A percentile compares a stretch with the other conserved stretches of the same genome.
Evolutionary conservation across 176 grass and related monocot genomes (phyloP).

Genomic region (Echinochloa phyllopogon): DNA sequence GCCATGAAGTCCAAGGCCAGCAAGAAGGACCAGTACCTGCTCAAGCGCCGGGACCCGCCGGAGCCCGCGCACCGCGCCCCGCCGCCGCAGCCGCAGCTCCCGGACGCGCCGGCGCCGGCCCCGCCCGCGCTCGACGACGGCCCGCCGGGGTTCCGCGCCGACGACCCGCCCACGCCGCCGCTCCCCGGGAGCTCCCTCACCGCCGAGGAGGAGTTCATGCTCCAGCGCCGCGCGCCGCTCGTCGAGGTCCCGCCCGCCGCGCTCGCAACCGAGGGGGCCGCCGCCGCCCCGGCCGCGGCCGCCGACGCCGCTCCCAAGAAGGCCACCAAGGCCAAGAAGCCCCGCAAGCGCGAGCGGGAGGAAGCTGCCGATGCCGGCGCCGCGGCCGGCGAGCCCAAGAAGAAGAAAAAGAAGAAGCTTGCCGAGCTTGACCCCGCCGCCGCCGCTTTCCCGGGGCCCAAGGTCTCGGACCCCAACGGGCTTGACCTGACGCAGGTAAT

Average conservation of each 20-base stretch:
- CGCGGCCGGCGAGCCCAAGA: slow-evolving; percentile 41
- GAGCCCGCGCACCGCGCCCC: background rate
- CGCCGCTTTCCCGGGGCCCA: background rate
- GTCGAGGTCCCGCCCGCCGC: background rate
- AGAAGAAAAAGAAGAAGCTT: slow-evolving; percentile 68
- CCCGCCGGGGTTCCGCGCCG: slow-evolving; percentile 46
- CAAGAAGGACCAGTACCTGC: slow-evolving; percentile 90
- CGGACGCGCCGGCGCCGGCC: slow-evolving; percentile 30
- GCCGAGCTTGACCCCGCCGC: slow-evolving; percentile 1
- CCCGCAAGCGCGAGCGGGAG: slow-evolving; percentile 60
- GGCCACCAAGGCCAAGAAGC: slow-evolving; percentile 51
- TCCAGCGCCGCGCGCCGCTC: slow-evolving; percentile 44
- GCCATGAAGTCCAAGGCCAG: slow-evolving; percentile 43
- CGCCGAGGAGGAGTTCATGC: slow-evolving; percentile 49
- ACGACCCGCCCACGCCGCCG: slow-evolving; percentile 40
- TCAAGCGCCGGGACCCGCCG: slow-evolving; percentile 77
- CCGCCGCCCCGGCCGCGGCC: background rate
- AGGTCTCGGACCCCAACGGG: slow-evolving; percentile 32
- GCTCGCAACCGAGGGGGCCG: background rate
- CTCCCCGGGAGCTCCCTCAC: slow-evolving; percentile 14
- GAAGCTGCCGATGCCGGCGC: slow-evolving; percentile 16
- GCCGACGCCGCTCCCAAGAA: slow-evolving; percentile 13
- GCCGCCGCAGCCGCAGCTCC: slow-evolving; percentile 25
- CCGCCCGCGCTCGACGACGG: slow-evolving; percentile 23
- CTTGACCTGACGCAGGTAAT: slow-evolving; percentile 66